Base-by-base conservation (phyloP, 768 basidiomycete species). In the Boletus tylopilopsis region DNA sequence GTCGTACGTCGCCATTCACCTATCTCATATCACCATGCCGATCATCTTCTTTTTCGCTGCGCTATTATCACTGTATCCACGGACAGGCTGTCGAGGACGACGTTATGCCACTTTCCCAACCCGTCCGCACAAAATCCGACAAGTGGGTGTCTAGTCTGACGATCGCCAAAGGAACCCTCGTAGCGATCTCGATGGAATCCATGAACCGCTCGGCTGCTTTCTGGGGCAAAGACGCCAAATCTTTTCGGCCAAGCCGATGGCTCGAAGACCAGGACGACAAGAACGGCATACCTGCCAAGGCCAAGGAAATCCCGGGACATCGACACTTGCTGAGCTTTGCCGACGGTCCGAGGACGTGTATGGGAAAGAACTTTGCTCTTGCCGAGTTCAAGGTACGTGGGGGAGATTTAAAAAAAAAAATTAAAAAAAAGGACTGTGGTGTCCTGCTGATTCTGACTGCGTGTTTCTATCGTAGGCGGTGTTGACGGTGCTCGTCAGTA, bases 241-340 rank as follows among this genome's bases (percentile, higher is more conserved):
- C 74, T 33, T 87, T 82, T 60, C 68, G 75, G 30, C 85, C 84
- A 0, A 80, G 80, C 48, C 70, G 85, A 15, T 87, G 86, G 85
- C 67, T 86, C 9, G 60, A 18, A 16, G 33, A 34, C n/a, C 8
- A 62, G 16, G 61, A 64, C 13, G 40, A 29, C 1, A 22, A 52
- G 10, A 62, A 64, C 12, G 60, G 64, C 0, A 52, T 53, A 11
- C 50, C 56, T n/a, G 32, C 33, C 37, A 51, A 58, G 13, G 71
- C 73, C 0, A 73, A 72, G 39, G 71, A 72, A 22, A 67, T 78
- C 5, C 72, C 72, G 56, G 79, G 77, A 5, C 67, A 79, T 53
- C 70, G 72, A 0, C 77, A 80, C 56, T 58, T 78, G 18, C 63
- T 80, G n/a, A 74, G 75, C 0, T 81, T 81, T 56, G 64, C 67